Evolutionary conservation across 129 eudicot genomes (phyloP).

Genomic region (Flaveria linearis): DNA sequence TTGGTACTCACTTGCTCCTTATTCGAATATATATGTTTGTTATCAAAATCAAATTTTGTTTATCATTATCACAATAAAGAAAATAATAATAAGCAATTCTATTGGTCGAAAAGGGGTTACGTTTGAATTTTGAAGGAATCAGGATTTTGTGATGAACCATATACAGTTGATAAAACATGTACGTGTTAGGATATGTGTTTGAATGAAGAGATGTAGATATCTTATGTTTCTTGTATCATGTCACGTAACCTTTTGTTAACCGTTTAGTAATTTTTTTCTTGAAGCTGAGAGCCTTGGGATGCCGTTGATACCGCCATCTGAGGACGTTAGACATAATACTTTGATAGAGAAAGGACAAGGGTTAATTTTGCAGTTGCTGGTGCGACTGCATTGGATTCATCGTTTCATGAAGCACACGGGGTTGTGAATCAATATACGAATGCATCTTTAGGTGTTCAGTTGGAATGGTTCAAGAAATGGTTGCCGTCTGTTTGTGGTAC

Average conservation of each 20-base stretch:
- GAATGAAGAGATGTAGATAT: background rate
- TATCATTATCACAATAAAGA: background rate
- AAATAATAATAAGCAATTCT: no score
- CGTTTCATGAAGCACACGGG: slow-evolving; percentile 39
- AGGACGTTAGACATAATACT: slow-evolving; percentile 11
- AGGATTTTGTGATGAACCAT: slow-evolving; percentile 30
- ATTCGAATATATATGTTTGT: background rate
- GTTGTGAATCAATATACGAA: slow-evolving; percentile 38
- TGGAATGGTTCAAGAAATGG: slow-evolving; percentile 48
- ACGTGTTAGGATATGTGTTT: slow-evolving; percentile 6
- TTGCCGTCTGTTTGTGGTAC: slow-evolving; percentile 29
- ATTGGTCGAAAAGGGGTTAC: no score
- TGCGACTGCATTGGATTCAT: slow-evolving; percentile 40
- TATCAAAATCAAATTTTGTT: background rate
- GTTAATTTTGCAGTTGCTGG: slow-evolving; percentile 48
- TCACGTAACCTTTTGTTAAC: background rate
- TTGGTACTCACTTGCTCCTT: slow-evolving; percentile 38
- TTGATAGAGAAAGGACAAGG: slow-evolving; percentile 25
- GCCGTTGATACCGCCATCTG: slow-evolving; percentile 39
- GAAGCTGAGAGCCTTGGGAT: slow-evolving; percentile 37
- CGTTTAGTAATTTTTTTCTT: background rate
- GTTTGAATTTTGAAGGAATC: slow-evolving; percentile 4
- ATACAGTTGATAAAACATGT: background rate
- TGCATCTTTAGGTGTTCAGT: slow-evolving; percentile 42
- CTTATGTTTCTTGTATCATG: background rate